Conservation (phyloP, 331 rosid genomes). For the Quercus lobata region DNA sequence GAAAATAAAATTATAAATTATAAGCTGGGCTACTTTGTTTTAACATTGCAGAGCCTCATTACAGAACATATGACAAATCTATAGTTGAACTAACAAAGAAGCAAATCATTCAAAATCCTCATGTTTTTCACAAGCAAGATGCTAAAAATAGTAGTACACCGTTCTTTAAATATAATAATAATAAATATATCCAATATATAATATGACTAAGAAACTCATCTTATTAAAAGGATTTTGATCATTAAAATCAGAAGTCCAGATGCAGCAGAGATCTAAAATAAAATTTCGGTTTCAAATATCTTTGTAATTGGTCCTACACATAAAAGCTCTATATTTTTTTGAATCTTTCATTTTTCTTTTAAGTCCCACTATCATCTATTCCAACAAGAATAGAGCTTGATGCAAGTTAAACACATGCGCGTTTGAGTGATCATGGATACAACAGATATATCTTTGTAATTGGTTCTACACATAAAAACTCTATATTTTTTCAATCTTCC, state of each 20-base stretch:
- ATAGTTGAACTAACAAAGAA: not conserved
- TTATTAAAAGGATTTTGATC: not conserved
- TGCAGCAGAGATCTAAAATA: not conserved
- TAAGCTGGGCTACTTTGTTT: slow-evolving; percentile 7
- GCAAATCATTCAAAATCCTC: not conserved
- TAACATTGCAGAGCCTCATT: not conserved
- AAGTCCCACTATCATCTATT: not conserved
- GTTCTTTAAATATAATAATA: not conserved
- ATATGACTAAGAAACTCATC: not conserved
- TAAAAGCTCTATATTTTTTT: not conserved
- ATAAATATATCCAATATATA: not conserved
- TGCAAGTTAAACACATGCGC: not conserved
- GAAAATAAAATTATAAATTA: slow-evolving; percentile 10
- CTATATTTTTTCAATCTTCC: not conserved
- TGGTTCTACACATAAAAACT: not conserved
- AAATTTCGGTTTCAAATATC: not conserved
- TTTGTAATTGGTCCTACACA: not conserved
- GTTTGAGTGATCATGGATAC: not conserved
- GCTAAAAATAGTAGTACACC: not conserved
- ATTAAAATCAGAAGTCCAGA: not conserved
- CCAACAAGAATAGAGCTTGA: not conserved
- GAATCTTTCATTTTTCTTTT: not conserved
- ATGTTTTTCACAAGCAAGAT: not conserved
- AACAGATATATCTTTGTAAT: not conserved
- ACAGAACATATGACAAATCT: not conserved